Evolutionary conservation across 2,329 filamentous ascomycete species (phyloP), one percentile per base, ranked within the genome.

Genomic region (Neoscytalidium dimidiatum): DNA sequence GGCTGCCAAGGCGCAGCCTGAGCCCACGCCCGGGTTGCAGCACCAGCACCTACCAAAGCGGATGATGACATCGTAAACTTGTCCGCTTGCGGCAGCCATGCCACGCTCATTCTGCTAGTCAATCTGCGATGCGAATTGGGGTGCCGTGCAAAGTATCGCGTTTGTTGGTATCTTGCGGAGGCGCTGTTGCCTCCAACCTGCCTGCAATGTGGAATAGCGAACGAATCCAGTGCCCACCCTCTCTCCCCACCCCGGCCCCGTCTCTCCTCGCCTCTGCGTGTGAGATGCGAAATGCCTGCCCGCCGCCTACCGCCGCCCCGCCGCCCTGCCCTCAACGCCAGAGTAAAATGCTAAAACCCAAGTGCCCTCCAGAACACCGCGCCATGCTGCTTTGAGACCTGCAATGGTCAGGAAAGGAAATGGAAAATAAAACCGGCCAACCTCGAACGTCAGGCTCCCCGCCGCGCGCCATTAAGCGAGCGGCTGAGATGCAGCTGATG

Each of bases 331-430:
- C 33, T 28, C 58, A 63, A 63, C 61, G 61, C 61, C 61, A 19
- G 29, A n/a, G 61, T 46, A 51, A 63, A 63, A 63, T 63, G 61
- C 61, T 63, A 17, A 56, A 53, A 33, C 58, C 28, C 31, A 48
- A 33, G 28, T 28, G 41, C 38, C 56, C 48, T 35, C 61, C 29
- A 53, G 35, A 53, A 63, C 61, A 63, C 61, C 61, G 61, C 61
- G 61, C 61, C 61, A 63, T 63, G 61, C 61, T 63, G 46, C 58
- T 41, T 63, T 31, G 48, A 63, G 26, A 19, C 49, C n/a, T n/a
- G 23, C 23, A 17, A 49, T 43, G 31, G 31, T 17, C 35, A 19
- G 19, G 33, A 33, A 31, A 62, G n/a, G 58, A 51, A 44, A 53
- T 6, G 19, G n/a, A 52, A 21, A 51, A 23, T 33, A 26, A 35